Evolutionary conservation across 352 stramenopile species (phyloP).

Genomic region (Plasmopara viticola): DNA sequence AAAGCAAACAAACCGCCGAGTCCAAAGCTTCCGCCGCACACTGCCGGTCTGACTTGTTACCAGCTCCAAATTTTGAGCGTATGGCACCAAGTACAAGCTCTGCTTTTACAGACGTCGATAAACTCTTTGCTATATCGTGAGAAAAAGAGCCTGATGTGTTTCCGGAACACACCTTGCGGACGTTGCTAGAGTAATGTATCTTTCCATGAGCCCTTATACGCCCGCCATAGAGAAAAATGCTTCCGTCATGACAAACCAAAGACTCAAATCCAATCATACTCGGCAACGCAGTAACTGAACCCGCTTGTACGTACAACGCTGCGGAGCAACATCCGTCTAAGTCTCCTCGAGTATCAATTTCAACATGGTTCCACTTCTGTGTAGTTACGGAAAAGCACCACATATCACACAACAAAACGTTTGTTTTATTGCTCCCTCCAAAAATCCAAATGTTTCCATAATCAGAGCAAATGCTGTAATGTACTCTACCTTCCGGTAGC

Average conservation of each 20-base stretch:
- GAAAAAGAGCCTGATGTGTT: constrained; percentile 37
- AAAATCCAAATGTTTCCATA: constrained; percentile 80
- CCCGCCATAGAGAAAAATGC: constrained; percentile 46
- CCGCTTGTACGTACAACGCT: constrained; percentile 37
- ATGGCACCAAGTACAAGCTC: constrained; percentile 42
- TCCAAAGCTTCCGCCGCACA: constrained; percentile 48
- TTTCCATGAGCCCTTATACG: constrained; percentile 24
- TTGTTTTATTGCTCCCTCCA: constrained; percentile 45
- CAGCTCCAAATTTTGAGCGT: constrained; percentile 35
- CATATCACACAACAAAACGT: constrained; percentile 51
- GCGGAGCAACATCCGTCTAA: constrained; percentile 43
- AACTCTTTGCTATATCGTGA: constrained; percentile 38
- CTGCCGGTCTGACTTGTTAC: constrained; percentile 30
- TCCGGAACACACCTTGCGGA: constrained; percentile 28
- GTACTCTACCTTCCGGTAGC: constrained; percentile 43
- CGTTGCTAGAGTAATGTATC: constrained; percentile 12
- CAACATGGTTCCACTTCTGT: constrained; percentile 57
- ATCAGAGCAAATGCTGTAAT: constrained; percentile 74
- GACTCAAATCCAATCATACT: constrained; percentile 26
- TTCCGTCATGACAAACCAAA: constrained; percentile 11
- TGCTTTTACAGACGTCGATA: constrained; percentile 52
- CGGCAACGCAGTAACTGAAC: constrained; percentile 43
- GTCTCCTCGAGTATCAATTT: constrained; percentile 38
- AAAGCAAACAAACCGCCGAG: constrained; percentile 64
- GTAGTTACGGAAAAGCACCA: constrained; percentile 72